Evolutionary conservation across 2,329 filamentous ascomycete genomes (phyloP).

Genomic region (Aspergillus sp.): DNA sequence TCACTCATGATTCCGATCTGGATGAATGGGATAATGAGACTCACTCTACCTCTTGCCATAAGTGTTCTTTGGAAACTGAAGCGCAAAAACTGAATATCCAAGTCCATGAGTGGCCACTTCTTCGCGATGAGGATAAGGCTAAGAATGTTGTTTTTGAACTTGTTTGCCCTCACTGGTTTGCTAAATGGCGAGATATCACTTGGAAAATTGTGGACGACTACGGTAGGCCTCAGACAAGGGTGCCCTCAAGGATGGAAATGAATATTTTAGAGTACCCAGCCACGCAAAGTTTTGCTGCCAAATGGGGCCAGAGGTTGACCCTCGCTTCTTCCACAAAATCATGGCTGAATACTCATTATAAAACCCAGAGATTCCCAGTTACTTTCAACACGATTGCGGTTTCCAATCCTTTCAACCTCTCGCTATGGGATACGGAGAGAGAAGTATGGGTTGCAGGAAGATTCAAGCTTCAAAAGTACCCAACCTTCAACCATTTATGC

Average conservation of each 20-base stretch:
- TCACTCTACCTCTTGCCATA: constrained; percentile 21
- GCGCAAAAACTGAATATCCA: constrained; percentile 45
- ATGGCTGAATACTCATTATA: constrained; percentile 17
- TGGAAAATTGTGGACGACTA: constrained; percentile 43
- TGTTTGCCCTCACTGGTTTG: constrained; percentile 38
- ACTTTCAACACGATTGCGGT: constrained; percentile 40
- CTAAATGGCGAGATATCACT: constrained; percentile 51
- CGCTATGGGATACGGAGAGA: constrained; percentile 35
- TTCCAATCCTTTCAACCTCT: constrained; percentile 44
- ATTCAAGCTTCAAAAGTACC: not conserved
- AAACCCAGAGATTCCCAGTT: constrained; percentile 7
- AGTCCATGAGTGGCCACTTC: constrained; percentile 58
- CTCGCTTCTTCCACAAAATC: constrained; percentile 19
- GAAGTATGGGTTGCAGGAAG: constrained; percentile 19
- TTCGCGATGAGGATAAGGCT: constrained; percentile 24
- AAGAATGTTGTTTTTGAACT: constrained; percentile 56
- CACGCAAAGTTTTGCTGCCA: not conserved
- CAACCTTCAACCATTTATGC: constrained; percentile 12
- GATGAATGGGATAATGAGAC: not conserved
- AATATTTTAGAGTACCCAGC: constrained; percentile 11
- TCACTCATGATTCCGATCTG: not conserved
- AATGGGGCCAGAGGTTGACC: constrained; percentile 6
- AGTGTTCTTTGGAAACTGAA: constrained; percentile 31
- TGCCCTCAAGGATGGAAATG: constrained; percentile 1
- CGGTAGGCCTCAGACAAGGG: constrained; percentile 22